Conservation (phyloP, 352 stramenopile species). For the Globisporangium paroecandrum region DNA sequence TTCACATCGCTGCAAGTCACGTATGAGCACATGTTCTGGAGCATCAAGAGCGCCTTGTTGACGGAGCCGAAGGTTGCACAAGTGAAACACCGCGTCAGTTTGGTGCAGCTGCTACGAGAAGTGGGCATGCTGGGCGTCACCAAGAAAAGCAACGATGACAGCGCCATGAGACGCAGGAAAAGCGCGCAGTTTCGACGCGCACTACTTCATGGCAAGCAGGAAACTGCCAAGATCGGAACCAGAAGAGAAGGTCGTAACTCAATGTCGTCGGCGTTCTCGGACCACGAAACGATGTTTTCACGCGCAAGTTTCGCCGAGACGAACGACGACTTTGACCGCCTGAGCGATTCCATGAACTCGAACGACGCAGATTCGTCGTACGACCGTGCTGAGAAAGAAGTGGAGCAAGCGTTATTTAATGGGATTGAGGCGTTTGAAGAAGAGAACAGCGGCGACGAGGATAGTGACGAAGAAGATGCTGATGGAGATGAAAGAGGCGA, state of each 20-base stretch:
- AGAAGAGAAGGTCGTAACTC: not conserved
- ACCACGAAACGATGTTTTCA: constrained; percentile 40
- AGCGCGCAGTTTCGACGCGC: constrained; percentile 1
- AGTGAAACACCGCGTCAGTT: constrained; percentile 56
- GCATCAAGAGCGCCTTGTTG: constrained; percentile 59
- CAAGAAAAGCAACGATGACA: constrained; percentile 31
- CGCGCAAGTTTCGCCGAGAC: constrained; percentile 31
- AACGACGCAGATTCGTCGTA: constrained; percentile 6
- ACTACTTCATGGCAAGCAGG: constrained; percentile 1
- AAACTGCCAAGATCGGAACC: not conserved
- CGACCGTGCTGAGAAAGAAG: constrained; percentile 2
- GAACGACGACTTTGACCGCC: constrained; percentile 29
- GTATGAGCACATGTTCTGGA: constrained; percentile 69
- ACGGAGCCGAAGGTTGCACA: constrained; percentile 56
- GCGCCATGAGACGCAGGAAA: constrained; percentile 9
- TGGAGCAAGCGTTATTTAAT: not conserved
- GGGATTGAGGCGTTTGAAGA: constrained; percentile 22
- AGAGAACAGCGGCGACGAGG: constrained; percentile 19
- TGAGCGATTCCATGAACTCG: constrained; percentile 26
- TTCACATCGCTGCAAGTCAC: constrained; percentile 77
- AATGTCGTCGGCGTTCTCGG: constrained; percentile 34
- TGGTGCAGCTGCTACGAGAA: constrained; percentile 63
- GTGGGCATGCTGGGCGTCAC: constrained; percentile 46
- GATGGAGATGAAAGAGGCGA: not conserved
- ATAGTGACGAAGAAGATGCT: constrained; percentile 4